Evolutionary conservation across 352 stramenopile genomes (phyloP).

Genomic region (Phytophthora podocarpi): DNA sequence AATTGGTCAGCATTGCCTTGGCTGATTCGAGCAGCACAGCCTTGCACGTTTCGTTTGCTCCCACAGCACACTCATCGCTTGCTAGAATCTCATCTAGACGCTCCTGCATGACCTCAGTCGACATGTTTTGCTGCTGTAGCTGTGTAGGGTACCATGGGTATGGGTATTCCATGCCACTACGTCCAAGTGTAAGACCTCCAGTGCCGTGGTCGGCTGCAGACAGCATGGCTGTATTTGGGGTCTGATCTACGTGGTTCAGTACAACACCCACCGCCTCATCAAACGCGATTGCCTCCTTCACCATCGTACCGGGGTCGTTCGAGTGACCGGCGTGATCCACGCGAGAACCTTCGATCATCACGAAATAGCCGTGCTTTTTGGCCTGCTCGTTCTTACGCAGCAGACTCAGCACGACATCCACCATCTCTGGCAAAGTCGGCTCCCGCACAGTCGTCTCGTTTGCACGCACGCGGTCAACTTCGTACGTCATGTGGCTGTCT

Average conservation of each 20-base stretch:
- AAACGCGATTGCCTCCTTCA: conserved; percentile 70
- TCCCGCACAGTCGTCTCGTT: conserved; percentile 51
- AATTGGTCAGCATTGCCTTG: conserved; percentile 45
- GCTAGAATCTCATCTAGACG: conserved; percentile 40
- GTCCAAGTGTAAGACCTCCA: conserved; percentile 62
- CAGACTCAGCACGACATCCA: conserved; percentile 59
- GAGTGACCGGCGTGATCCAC: conserved; percentile 72
- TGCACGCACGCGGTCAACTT: conserved; percentile 56
- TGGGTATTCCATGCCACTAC: conserved; percentile 20
- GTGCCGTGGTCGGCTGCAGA: conserved; percentile 72
- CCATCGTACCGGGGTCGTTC: conserved; percentile 73
- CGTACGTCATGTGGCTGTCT: conserved; percentile 71
- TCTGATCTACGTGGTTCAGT: conserved; percentile 54
- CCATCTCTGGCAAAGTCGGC: conserved; percentile 68
- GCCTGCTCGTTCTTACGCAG: conserved; percentile 74
- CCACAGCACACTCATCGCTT: conserved; percentile 30
- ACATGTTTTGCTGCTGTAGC: conserved; percentile 58
- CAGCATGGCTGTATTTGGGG: conserved; percentile 59
- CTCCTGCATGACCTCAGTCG: conserved; percentile 57
- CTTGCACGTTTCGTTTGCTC: conserved; percentile 52
- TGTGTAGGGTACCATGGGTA: conserved; percentile 60
- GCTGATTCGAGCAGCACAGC: conserved; percentile 34
- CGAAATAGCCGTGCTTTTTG: conserved; percentile 77
- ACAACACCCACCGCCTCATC: conserved; percentile 73
- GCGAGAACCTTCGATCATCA: conserved; percentile 80